Evolutionary conservation across 352 stramenopile genomes (phyloP), one percentile per base, ranked within the genome.

Genomic region (Globisporangium orthogonon): DNA sequence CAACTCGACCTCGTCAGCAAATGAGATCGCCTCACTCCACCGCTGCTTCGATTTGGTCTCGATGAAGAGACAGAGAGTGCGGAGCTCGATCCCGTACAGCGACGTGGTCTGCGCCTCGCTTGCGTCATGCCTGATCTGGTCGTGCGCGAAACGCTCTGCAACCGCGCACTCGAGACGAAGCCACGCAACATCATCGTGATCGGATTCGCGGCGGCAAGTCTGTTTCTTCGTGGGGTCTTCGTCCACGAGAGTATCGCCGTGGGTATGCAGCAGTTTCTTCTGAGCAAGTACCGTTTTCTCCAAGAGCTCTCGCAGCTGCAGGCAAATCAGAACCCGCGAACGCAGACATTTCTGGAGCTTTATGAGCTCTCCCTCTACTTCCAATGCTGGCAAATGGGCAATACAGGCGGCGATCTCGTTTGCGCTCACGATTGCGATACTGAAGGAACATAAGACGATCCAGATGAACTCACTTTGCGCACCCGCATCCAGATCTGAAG

Each of bases 41-140:
- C 68, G 35, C 54, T 84, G 78, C 65, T 13, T 15, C 37, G 60
- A 77, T 7, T 78, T 57, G 17, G 65, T 62, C 62, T 78, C 68
- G 43, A 91, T 85, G 15, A 71, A 62, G 11, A 82, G 58, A 46
- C 74, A 84, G 15, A 78, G 50, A 7, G 78, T 69, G n/a, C 57
- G 58, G n/a, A 86, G 67, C 55, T 75, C 70, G 30, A 89, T 44
- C 5, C 75, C 71, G 53, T 73, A 71, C n/a, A 91, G 57, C 33
- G 75, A 83, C 17, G 71, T 66, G 29, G 60, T 53, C 15, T 66
- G 64, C 1, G 66, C 50, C 28, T 75, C 70, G 30, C 56, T 66
- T 51, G 68, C 62, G 13, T 70, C 54, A 47, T 63, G 65, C 31
- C 60, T 61, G 46, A 73, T 41, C 31, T 74, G 35, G 10, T 66